Evolutionary conservation across 2,329 filamentous ascomycete genomes (phyloP), one percentile per base, ranked within the genome.

Genomic region (Neopestalotiopsis rosae): DNA sequence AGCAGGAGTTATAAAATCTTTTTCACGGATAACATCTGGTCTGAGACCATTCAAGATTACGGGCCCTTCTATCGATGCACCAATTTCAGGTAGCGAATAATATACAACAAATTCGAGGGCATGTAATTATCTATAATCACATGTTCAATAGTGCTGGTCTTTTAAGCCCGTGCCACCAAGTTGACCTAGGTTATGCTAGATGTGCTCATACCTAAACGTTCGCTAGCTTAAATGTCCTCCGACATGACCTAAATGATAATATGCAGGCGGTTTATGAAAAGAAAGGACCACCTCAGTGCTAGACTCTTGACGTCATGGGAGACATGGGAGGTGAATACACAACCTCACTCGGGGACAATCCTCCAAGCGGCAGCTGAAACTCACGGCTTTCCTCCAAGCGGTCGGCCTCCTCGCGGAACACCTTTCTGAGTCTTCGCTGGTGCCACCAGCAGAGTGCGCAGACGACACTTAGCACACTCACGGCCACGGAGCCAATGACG

Each of bases 361-460:
- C 20, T 10, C 57, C 30, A 14, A 34, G 57, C 57, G 24, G 57
- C 12, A 59, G 10, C 57, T 28, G 20, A 4, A 59, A 59, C 10
- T 34, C 57, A 13, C 20, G n/a, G 4, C 34, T 38, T 52, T 71
- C 71, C 32, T 72, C 70, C 34, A 77, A 38, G 32, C 73, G 75
- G 7, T 78, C 72, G 10, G 76, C 77, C 66, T 78, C 74, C 6
- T 75, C 75, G 5, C 71, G 69, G 66, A 78, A 79, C 9, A 76
- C 65, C 34, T 74, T 76, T n/a, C 76, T 70, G 57, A 79, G 67
- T n/a, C 76, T 70, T 6, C 76, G 71, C 67, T 78, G 76, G 52
- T 79, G 77, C 77, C 77, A 79, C 78, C 76, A 78, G 9, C 75
- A 76, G 32, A 78, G 69, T 13, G 75, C 71, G 28, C 74, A 76